Evolutionary conservation across 73 alveolate species (phyloP).

Genomic region (Tetrahymena borealis): DNA sequence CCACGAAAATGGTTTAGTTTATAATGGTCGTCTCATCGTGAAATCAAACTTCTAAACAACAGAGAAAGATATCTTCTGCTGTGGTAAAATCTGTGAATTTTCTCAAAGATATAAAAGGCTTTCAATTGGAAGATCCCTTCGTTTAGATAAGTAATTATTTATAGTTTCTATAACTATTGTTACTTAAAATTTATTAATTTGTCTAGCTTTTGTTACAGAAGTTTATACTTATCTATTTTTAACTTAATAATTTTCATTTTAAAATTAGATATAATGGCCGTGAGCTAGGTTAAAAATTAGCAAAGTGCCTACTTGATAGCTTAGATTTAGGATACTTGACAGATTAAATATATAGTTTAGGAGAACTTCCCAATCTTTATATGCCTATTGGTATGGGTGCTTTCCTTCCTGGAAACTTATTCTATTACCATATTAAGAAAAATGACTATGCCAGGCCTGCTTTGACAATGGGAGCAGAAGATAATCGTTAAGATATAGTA

Average conservation of each 20-base stretch:
- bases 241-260: too few species aligned
- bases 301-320: conserved; percentile 88
- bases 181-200: too few species aligned
- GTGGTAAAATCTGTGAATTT: conserved; percentile 97
- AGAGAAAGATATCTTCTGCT: conserved; percentile 92
- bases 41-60: conserved; percentile 95
- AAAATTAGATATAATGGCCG: conserved; percentile 78
- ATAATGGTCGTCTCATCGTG: conserved; percentile 95
- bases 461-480: conserved; percentile 51
- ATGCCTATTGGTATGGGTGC: conserved; percentile 96
- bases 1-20: conserved; percentile 97
- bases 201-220: too few species aligned
- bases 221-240: too few species aligned
- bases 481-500: conserved; percentile 79
- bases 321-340: conserved; percentile 75
- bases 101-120: conserved; percentile 90
- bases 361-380: conserved; percentile 91
- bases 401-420: conserved; percentile 75
- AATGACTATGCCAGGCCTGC: conserved; percentile 81
- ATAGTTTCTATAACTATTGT: too few species aligned
- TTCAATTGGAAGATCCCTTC: conserved; percentile 84
- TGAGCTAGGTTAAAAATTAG: conserved; percentile 94
- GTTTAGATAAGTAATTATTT: conserved; percentile 73
- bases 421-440: conserved; percentile 87
- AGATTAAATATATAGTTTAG: conserved; percentile 53